Base-by-base conservation (phyloP, 148 eudicot species). In the Polygonum aviculare region DNA sequence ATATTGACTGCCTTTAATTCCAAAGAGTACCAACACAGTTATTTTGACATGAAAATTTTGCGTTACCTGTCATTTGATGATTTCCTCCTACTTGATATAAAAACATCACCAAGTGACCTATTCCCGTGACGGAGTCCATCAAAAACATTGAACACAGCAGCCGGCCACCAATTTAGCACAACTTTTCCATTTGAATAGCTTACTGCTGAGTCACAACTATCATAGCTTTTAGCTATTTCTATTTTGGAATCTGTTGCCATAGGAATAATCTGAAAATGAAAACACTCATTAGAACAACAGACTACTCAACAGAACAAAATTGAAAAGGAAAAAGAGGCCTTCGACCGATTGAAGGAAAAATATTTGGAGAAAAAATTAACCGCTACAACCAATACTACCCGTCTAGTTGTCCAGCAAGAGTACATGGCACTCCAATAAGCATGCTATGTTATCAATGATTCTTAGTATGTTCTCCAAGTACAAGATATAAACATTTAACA, bases 161-260 rank as follows among this genome's bases (percentile, higher is more conserved):
- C 83, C 14, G 77, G 79, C 69, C 85, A 77, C 21, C 80, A 76
- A 33, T 77, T 80, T 70, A 79, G 62, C 38, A 77, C 76, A 55
- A 79, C 60, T 54, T 77, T 78, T 75, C 83, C 86, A 77, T 79
- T 81, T 39, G 78, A 77, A 69, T 79, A 77, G 77, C 78, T 60
- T 40, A 75, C 76, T 75, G 87, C 84, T 60, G 87, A 54, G 50
- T 83, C 90, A 74, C 74, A 70, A 26, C 65, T 69, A 21, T 85
- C 87, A 69, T 79, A 79, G 83, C 33, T 59, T 55, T 79, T 81
- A 73, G 72, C 80, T 51, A 81, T 77, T 38, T 89, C 90, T 74
- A 86, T 50, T 83, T 87, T 87, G 77, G 82, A 74, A 81, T 85
- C 84, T 74, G 87, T 78, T 39, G 89, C 80, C 95, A 90, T 90